Percentiles rank a stretch among this genome's conserved stretches.
Evolutionary conservation across 78 protist species (phyloP).

Genomic region (Emiliania huxleyi): DNA sequence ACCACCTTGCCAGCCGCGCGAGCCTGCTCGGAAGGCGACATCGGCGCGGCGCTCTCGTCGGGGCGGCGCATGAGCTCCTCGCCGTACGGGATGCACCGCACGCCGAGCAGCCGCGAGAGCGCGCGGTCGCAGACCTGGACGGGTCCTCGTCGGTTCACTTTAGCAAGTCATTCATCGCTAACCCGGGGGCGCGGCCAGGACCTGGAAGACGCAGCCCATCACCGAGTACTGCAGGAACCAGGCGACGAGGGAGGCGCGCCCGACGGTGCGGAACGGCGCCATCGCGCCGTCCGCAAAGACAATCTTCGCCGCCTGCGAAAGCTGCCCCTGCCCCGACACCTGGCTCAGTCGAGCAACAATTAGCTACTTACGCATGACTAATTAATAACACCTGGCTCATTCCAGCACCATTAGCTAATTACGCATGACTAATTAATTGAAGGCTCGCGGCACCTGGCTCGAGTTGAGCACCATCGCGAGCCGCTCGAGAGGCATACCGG

Average conservation of each 20-base stretch:
- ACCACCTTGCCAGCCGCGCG: no score
- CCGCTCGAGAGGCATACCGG: neutral
- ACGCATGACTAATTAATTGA: no score
- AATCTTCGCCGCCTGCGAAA: neutral
- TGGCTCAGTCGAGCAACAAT: no score
- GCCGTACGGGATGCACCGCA: neutral
- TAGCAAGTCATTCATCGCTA: no score
- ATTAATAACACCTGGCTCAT: no score
- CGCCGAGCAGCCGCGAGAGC: neutral
- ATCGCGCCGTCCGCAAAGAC: neutral
- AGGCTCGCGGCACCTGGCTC: neutral
- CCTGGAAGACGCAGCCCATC: neutral
- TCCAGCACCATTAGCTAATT: no score
- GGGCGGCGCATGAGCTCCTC: neutral
- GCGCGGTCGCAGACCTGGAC: neutral
- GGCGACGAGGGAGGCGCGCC: neutral
- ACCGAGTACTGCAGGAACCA: neutral
- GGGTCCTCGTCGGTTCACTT: no score
- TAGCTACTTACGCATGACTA: no score
- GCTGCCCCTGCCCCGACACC: neutral
- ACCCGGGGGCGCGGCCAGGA: no score
- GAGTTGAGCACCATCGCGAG: neutral
- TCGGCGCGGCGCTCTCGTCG: no score
- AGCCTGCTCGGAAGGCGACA: no score
- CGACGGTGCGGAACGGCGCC: neutral